Conservation (phyloP, 345 rosid genomes). For the Syzygium oleosum region DNA sequence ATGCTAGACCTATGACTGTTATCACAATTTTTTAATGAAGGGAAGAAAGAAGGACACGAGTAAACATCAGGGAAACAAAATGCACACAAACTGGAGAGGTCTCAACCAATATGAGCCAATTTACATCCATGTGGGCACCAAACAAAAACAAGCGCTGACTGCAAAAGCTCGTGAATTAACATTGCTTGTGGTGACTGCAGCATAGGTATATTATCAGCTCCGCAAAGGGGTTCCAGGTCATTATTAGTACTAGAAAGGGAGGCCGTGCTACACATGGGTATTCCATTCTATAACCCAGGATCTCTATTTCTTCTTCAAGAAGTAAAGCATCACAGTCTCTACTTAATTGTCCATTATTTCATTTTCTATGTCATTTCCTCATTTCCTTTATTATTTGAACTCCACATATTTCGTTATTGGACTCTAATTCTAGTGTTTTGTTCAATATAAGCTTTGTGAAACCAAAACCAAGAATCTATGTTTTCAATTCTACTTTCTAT, state of each 20-base stretch:
- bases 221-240: neutral
- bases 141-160: neutral
- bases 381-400: neutral
- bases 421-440: neutral
- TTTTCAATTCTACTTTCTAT: neutral
- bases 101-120: neutral
- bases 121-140: neutral
- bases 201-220: neutral
- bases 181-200: neutral
- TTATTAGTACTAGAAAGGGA: neutral
- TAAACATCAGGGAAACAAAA: neutral
- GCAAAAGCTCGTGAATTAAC: neutral
- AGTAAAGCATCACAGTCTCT: neutral
- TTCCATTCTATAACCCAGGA: neutral
- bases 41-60: neutral
- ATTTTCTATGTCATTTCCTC: neutral
- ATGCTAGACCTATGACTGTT: neutral
- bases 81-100: neutral
- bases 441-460: neutral
- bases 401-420: neutral
- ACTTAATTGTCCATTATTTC: neutral
- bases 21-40: neutral
- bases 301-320: neutral
- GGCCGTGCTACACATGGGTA: neutral
- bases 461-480: neutral